phyloP scores from a whole-genome alignment of 257 asterid genomes.

The Nicotiana undulata region DNA sequence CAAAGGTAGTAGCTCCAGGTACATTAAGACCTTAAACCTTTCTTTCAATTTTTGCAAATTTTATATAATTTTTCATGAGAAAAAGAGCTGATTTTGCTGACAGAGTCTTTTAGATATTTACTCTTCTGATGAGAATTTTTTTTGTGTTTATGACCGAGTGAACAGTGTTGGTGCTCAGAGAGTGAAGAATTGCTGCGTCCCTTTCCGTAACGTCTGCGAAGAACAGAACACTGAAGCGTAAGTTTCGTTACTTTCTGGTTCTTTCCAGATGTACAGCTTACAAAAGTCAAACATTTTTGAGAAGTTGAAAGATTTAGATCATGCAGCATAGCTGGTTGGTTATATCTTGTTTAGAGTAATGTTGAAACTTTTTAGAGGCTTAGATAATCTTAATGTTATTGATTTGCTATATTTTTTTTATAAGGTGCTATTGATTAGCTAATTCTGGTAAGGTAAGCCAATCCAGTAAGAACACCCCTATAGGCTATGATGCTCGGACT shows the following conservation, averaged over 20 bases:
- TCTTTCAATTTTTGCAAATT: neutral
- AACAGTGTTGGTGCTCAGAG: constrained; percentile 81
- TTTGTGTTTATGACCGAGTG: neutral
- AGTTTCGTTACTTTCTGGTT: constrained; percentile 6
- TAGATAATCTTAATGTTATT: no score
- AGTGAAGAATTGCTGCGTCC: constrained; percentile 53
- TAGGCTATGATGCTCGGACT: no score
- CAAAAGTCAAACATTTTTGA: neutral
- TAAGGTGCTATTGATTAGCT: neutral
- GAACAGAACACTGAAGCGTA: constrained; percentile 52
- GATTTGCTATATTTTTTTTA: no score
- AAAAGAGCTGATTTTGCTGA: neutral
- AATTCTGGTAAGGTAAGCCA: neutral
- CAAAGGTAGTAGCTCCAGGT: constrained; percentile 96
- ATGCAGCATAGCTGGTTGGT: neutral
- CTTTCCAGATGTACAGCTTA: neutral
- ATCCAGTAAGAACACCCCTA: neutral
- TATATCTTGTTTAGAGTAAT: neutral
- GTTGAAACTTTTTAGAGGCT: no score
- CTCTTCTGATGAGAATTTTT: neutral
- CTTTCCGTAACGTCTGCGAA: constrained; percentile 60
- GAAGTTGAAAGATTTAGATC: neutral
- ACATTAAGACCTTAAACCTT: neutral
- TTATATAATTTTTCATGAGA: constrained; percentile 8
- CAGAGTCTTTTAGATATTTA: neutral